phyloP scores from a whole-genome alignment of 2,329 filamentous ascomycete genomes.

The Elsinoe ampelina region DNA sequence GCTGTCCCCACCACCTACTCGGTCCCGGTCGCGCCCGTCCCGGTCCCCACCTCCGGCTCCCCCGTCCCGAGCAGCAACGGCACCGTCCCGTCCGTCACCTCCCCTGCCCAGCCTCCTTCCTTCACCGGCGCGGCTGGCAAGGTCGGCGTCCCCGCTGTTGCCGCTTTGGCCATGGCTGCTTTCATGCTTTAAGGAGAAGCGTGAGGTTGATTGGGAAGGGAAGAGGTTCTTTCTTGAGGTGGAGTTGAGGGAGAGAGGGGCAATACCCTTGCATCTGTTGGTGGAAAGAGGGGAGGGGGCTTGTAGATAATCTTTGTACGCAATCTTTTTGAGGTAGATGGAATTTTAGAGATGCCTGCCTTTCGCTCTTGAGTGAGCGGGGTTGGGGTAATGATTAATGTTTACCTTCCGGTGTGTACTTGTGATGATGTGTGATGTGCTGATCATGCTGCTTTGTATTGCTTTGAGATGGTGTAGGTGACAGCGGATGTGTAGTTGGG shows the following conservation, averaged over 20 bases:
- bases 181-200: slow-evolving; percentile 13
- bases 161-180: slow-evolving; percentile 38
- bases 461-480: too few species aligned
- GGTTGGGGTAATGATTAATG: neutral
- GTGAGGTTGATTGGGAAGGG: too few species aligned
- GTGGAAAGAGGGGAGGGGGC: neutral
- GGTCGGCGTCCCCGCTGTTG: slow-evolving; percentile 33
- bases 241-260: neutral
- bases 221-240: neutral
- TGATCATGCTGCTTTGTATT: too few species aligned
- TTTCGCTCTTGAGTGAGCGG: too few species aligned
- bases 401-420: neutral
- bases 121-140: slow-evolving; percentile 46
- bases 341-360: neutral
- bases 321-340: neutral
- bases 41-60: slow-evolving; percentile 16
- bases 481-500: too few species aligned
- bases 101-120: slow-evolving; percentile 25
- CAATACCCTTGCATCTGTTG: neutral
- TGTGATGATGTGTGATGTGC: neutral
- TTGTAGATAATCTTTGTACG: neutral
- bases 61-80: slow-evolving; percentile 15
- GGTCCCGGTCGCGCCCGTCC: neutral
- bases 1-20: slow-evolving; percentile 10
- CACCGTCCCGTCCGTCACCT: slow-evolving; percentile 15